Percentiles rank a stretch among this genome's conserved stretches.
Conservation (phyloP, 331 rosid species). For the Malus hybrid region DNA sequence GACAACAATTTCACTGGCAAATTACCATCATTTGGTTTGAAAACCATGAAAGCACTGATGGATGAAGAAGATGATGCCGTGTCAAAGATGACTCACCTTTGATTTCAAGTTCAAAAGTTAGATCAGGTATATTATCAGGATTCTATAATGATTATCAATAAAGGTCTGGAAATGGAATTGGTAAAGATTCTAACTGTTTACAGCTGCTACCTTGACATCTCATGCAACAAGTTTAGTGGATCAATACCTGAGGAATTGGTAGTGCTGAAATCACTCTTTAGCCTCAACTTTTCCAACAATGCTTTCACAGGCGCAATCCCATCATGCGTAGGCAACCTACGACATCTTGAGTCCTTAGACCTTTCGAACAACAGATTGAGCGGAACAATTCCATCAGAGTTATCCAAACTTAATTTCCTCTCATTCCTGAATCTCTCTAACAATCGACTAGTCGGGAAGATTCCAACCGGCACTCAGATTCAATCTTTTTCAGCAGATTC, state of each 20-base stretch:
- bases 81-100: background rate
- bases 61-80: background rate
- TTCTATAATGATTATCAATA: slow-evolving; percentile 38
- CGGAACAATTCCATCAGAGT: slow-evolving; percentile 39
- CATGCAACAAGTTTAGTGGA: slow-evolving; percentile 40
- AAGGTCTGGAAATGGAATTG: slow-evolving; percentile 37
- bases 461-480: slow-evolving; percentile 45
- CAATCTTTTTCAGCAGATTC: slow-evolving; percentile 28
- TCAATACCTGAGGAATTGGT: slow-evolving; percentile 40
- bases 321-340: slow-evolving; percentile 30
- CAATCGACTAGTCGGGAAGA: slow-evolving; percentile 34
- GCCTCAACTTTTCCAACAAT: slow-evolving; percentile 63
- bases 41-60: slow-evolving; percentile 51
- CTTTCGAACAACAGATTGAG: slow-evolving; percentile 35
- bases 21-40: slow-evolving; percentile 24
- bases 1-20: slow-evolving; percentile 37
- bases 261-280: slow-evolving; percentile 28
- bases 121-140: slow-evolving; percentile 35
- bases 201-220: slow-evolving; percentile 50
- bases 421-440: slow-evolving; percentile 40
- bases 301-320: slow-evolving; percentile 44
- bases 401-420: slow-evolving; percentile 40
- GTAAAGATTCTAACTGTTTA: slow-evolving; percentile 47
- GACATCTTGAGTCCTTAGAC: slow-evolving; percentile 58
- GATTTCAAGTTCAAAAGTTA: background rate